These are phyloP conservation scores for Diaporthe eres DNA, from an alignment of 2,329 filamentous ascomycete genomes.

Conservation along the genomic window DNA sequence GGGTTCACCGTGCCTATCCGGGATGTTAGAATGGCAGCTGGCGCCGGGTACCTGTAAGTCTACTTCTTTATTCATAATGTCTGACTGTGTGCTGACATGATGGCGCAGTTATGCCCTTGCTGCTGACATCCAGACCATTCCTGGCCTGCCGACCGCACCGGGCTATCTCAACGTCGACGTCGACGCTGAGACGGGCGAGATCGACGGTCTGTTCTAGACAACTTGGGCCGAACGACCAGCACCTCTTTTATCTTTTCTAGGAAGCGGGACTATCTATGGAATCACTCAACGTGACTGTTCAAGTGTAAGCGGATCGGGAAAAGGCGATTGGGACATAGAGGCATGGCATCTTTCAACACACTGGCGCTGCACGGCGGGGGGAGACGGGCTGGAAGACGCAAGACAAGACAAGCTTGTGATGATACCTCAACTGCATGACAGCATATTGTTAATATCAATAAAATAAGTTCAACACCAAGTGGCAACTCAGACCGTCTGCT, in stretches of 20 bases:
- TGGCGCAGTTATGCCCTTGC: conserved; percentile 85
- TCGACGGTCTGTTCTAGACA: conserved; percentile 87
- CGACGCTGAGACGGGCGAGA: conserved; percentile 85
- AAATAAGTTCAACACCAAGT: conserved; percentile 33
- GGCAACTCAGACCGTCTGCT: not conserved
- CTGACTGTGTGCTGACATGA: conserved; percentile 50
- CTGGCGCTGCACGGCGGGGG: conserved; percentile 13
- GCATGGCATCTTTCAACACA: conserved; percentile 41
- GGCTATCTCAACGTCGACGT: conserved; percentile 96
- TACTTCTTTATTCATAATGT: not conserved
- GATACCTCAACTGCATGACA: conserved; percentile 38
- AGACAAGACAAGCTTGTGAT: conserved; percentile 30
- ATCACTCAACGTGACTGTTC: conserved; percentile 31
- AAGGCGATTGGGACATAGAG: conserved; percentile 26
- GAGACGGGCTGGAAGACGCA: not conserved
- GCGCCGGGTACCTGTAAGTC: conserved; percentile 89
- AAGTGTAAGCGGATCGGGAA: not conserved
- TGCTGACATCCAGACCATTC: conserved; percentile 98
- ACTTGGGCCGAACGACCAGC: not conserved
- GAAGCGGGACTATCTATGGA: not conserved
- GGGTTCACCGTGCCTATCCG: conserved; percentile 96
- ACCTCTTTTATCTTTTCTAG: not conserved
- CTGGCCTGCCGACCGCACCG: conserved; percentile 92
- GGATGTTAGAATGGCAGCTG: conserved; percentile 93
- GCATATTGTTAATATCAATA: conserved; percentile 24